Evolutionary conservation across 163 green algal genomes (phyloP).

Genomic region (Scenedesmus sp.): DNA sequence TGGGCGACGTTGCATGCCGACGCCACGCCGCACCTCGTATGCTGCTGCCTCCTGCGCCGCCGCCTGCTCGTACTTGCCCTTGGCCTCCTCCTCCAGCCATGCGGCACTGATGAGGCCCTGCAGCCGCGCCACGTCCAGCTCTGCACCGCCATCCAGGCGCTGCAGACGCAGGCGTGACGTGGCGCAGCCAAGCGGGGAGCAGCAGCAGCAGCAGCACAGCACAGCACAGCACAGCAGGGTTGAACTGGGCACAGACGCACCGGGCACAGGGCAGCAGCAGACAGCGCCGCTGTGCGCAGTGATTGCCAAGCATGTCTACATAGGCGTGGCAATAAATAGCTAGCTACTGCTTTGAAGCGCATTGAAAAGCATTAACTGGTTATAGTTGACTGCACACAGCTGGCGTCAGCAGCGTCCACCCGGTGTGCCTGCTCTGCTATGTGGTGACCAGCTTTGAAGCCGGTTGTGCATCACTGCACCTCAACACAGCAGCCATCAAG

Average conservation of each 20-base stretch:
- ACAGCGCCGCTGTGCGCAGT: background rate
- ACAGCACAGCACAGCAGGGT: background rate
- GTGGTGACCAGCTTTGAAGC: too few relatives aligned
- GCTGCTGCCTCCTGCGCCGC: slow-evolving; percentile 22
- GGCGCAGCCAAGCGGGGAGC: background rate
- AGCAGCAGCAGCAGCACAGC: background rate
- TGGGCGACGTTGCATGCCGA: too few relatives aligned
- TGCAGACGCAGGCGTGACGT: background rate
- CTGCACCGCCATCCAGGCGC: background rate
- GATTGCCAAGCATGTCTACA: background rate
- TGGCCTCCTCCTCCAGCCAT: slow-evolving; percentile 35
- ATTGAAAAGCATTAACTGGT: too few relatives aligned
- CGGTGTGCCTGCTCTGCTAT: too few relatives aligned
- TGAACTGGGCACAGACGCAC: background rate
- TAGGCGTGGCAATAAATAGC: too few relatives aligned
- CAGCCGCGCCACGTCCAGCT: slow-evolving; percentile 29
- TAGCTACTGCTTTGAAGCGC: too few relatives aligned
- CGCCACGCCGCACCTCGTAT: background rate
- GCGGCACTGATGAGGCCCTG: slow-evolving; percentile 1
- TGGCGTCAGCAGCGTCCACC: too few relatives aligned
- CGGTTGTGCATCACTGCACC: too few relatives aligned
- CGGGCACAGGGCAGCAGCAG: background rate
- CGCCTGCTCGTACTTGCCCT: slow-evolving; percentile 26
- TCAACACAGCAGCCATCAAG: too few relatives aligned
- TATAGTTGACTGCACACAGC: too few relatives aligned